phyloP scores from a whole-genome alignment of 148 eudicot species.

The Dysphania ambrosioides region DNA sequence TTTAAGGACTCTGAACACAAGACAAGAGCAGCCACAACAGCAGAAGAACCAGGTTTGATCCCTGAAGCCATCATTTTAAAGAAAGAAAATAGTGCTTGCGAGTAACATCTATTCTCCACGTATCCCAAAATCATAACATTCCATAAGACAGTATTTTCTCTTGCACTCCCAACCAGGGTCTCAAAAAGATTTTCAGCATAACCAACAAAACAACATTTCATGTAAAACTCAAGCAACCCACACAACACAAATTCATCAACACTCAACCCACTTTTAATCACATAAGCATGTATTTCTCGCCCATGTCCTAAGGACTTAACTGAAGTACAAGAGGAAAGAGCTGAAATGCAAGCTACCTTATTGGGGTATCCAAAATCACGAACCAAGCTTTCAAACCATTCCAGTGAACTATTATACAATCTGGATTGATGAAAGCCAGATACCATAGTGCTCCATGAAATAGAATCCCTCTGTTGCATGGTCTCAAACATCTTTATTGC shows the following conservation, averaged over 20 bases:
- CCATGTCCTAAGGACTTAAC: conserved; percentile 21
- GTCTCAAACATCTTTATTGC: conserved; percentile 28
- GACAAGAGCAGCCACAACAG: conserved; percentile 29
- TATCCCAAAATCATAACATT: conserved; percentile 37
- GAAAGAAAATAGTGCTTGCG: conserved; percentile 21
- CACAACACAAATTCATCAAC: conserved; percentile 26
- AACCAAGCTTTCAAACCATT: conserved; percentile 24
- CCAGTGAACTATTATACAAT: conserved; percentile 23
- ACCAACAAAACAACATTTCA: conserved; percentile 31
- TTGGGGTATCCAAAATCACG: conserved; percentile 16
- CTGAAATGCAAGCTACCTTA: conserved; percentile 36
- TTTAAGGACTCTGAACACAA: conserved; percentile 28
- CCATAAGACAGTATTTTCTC: conserved; percentile 29
- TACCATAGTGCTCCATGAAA: conserved; percentile 39
- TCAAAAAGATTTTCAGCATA: no score
- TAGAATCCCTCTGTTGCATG: conserved; percentile 29
- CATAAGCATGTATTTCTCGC: conserved; percentile 30
- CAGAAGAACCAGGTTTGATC: conserved; percentile 27
- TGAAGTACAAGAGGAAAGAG: conserved; percentile 33
- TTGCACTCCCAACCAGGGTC: conserved; percentile 4
- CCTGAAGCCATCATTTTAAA: conserved; percentile 22
- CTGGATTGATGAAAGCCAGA: conserved; percentile 31
- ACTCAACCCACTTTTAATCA: conserved; percentile 27
- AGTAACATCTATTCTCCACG: conserved; percentile 21
- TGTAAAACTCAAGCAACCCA: conserved; percentile 35